A percentile compares a stretch with the other conserved stretches of the same genome.
Conservation (phyloP, 2,329 filamentous ascomycete species). For the Raffaelea deltoideospora region DNA sequence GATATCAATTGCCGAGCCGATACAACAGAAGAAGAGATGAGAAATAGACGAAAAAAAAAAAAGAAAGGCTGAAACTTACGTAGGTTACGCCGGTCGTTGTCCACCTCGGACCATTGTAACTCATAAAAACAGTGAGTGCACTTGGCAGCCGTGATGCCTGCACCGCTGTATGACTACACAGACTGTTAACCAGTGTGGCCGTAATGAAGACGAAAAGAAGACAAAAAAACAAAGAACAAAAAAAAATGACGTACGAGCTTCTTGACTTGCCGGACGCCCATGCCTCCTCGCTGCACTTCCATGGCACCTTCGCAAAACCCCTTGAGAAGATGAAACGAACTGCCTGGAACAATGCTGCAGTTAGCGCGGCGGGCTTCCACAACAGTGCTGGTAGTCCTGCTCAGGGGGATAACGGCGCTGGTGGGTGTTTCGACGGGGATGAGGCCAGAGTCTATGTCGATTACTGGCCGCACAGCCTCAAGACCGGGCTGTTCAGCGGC, state of each 20-base stretch:
- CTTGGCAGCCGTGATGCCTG: conserved; percentile 28
- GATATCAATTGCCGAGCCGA: too few species aligned
- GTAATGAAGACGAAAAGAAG: not conserved
- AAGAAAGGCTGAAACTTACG: conserved; percentile 20
- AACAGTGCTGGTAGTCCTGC: not conserved
- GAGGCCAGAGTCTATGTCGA: conserved; percentile 7
- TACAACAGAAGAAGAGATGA: too few species aligned
- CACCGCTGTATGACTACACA: conserved; percentile 15
- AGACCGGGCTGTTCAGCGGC: conserved; percentile 4
- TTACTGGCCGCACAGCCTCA: conserved; percentile 1
- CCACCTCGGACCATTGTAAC: conserved; percentile 35
- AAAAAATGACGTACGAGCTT: conserved; percentile 25
- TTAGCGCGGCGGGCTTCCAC: conserved; percentile 3
- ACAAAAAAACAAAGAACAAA: not conserved
- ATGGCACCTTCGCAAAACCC: conserved; percentile 41
- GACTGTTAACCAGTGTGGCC: not conserved
- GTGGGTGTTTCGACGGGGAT: conserved; percentile 10
- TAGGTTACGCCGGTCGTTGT: conserved; percentile 32
- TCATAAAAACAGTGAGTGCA: conserved; percentile 39
- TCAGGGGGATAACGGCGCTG: too few species aligned
- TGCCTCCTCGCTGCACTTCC: conserved; percentile 30
- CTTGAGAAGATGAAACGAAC: conserved; percentile 36
- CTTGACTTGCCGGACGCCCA: conserved; percentile 34
- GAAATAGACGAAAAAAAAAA: not conserved
- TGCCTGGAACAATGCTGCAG: conserved; percentile 26